Percentiles rank a stretch among this genome's conserved stretches.
These are phyloP conservation scores for Talaromyces sp. DNA, from an alignment of 2,329 filamentous ascomycete genomes.

Conservation along the genomic window DNA sequence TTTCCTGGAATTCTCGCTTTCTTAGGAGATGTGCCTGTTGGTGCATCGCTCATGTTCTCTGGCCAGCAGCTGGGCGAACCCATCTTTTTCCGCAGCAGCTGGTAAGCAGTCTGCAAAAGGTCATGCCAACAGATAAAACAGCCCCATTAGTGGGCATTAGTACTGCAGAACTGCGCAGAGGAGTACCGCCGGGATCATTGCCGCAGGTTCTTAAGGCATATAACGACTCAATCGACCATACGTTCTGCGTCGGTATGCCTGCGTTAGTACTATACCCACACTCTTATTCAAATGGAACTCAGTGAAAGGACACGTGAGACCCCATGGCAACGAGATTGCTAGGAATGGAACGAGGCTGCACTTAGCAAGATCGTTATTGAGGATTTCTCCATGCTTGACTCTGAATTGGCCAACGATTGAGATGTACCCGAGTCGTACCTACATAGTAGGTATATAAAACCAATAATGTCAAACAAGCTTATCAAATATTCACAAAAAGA, in stretches of 20 bases:
- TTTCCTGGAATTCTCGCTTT: no score
- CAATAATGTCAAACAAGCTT: no score
- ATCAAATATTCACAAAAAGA: no score
- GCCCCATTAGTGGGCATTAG: background rate
- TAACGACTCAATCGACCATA: background rate
- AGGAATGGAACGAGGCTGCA: background rate
- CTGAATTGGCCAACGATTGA: no score
- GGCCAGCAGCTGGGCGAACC: conserved; percentile 24
- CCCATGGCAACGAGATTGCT: background rate
- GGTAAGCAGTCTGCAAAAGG: background rate
- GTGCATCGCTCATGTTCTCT: conserved; percentile 26
- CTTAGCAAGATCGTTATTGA: background rate
- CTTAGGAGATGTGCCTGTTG: conserved; percentile 24
- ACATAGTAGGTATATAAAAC: no score
- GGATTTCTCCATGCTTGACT: background rate
- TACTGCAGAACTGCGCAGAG: background rate
- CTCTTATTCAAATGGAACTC: background rate
- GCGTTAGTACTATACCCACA: background rate
- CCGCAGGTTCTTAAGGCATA: background rate
- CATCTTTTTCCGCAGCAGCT: conserved; percentile 25
- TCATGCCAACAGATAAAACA: background rate
- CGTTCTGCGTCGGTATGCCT: background rate
- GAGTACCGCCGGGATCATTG: background rate
- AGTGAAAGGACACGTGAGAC: background rate
- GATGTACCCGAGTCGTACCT: no score